Percentiles rank a stretch among this genome's conserved stretches.
These are phyloP conservation scores for Colletotrichum sp. DNA, from an alignment of 2,329 filamentous ascomycete genomes.

Conservation along the genomic window DNA sequence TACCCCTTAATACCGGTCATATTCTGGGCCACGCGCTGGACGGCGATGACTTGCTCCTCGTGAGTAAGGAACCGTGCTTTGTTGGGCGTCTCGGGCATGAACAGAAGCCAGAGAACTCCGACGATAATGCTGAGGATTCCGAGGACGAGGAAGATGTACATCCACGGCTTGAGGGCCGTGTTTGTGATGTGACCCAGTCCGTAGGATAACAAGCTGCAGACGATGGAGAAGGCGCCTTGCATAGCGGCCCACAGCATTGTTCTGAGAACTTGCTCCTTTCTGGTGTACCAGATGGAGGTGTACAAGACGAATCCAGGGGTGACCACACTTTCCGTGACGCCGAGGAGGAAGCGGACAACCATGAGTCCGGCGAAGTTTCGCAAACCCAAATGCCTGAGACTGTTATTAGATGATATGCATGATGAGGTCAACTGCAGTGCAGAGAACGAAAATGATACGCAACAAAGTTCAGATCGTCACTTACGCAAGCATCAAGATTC, in stretches of 20 bases:
- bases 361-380: neutral
- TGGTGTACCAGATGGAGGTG: constrained; percentile 20
- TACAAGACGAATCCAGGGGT: constrained; percentile 23
- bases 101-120: neutral
- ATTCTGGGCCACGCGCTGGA: constrained; percentile 20
- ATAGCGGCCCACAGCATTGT: neutral
- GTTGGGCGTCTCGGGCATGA: neutral
- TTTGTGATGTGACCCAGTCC: neutral
- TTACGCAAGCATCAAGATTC: constrained; percentile 20
- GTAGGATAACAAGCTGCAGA: neutral
- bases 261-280: neutral
- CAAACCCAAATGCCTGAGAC: neutral
- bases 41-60: neutral
- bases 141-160: neutral
- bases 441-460: neutral
- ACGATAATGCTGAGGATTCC: neutral
- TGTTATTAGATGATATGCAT: neutral
- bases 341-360: constrained; percentile 20
- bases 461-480: neutral
- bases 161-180: neutral
- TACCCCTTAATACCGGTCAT: constrained; percentile 31
- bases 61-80: neutral
- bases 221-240: neutral
- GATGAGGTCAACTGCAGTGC: fast-evolving
- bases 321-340: constrained; percentile 19